Base-by-base conservation (phyloP, 75 land plant genomes). In the Adiantum capillusveneris region DNA sequence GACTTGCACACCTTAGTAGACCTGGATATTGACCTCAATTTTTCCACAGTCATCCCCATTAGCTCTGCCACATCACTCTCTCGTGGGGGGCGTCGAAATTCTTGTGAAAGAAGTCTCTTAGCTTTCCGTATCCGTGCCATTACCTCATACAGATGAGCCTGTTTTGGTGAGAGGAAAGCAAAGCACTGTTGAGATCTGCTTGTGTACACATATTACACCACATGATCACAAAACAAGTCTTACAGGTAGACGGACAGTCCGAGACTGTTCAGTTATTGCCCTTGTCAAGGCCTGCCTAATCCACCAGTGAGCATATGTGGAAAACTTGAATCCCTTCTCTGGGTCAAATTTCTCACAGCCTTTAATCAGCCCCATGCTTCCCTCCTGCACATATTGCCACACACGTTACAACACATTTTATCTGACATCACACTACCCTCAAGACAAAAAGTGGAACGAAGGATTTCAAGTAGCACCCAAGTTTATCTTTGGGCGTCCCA, bases 301-400 rank as follows among this genome's bases (percentile, higher is more conserved):
- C 90, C 96, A 90, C 69, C 84, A 86, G 28, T 81, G 86, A 17
- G 78, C 87, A 75, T 90, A 90, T 1, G 96, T 90, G 18, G 90
- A 75, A 52, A 89, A 81, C 61, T 66, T 67, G 65, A 73, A 86
- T 22, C 96, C 96, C 52, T 62, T 82, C 7, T 60, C 72, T 21
- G 50, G 71, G 60, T 90, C 96, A 75, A 86, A 90, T 65, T 79
- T 78, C 36, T 85, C 87, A 20, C 80, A 79, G 30, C 96, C 90
- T 46, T 65, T 64, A 26, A 90, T 53, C 29, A 86, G 77, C 43
- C 96, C 96, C 44, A 86, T 5, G 45, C 60, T 65, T 41, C 96
- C 96, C 46, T 80, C 84, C 96, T 90, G 79, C 36, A 56, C 11
- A 49, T n/a, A n/a, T n/a, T n/a, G n/a, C n/a, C n/a, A n/a, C n/a